Base-by-base conservation (phyloP, 371 early-diverging fungal genomes). In the Smittium culicis region DNA sequence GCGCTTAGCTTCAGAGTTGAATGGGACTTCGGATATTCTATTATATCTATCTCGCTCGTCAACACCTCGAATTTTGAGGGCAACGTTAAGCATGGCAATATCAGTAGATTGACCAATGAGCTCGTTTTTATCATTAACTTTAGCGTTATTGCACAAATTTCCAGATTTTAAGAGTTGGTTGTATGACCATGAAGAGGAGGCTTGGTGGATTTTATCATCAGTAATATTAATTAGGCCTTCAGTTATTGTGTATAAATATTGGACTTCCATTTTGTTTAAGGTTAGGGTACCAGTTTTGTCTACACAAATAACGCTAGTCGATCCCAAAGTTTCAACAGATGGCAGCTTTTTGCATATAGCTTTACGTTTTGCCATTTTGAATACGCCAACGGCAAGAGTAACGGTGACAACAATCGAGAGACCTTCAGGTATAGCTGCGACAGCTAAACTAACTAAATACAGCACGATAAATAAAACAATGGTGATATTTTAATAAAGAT, bases 401-500 rank as follows among this genome's bases (percentile, higher is more conserved):
- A 93, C 87, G 0, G 86, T 86, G 17, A 85, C 83, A 17, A 92
- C 91, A 58, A 91, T 89, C 1, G 91, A 90, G 33, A 95, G 75
- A 73, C 96, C 96, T 76, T 95, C 94, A 64, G 99, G 99, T 71
- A 99, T 97, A 62, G 97, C 98, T 60, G 98, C 97, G n/a, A 98
- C 98, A 58, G 99, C 98, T 68, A 99, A 79, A 11, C 98, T 96
- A 64, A 99, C 97, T 30, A 96, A 96, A 97, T 93, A 35, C 89
- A 70, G 97, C 97, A 98, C 62, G 34, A 97, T 79, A 76, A 96
- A 97, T 68, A 98, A 87, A 33, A 96, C 85, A 16, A 92, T 82
- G 74, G 96, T 97, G 60, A 93, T 90, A 73, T 90, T 90, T 61
- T n/a, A n/a, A n/a, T n/a, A n/a, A n/a, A n/a, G n/a, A n/a, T n/a